Conservation (phyloP, 805 yeast genomes). For the Saccharomycopsis fodiens region DNA sequence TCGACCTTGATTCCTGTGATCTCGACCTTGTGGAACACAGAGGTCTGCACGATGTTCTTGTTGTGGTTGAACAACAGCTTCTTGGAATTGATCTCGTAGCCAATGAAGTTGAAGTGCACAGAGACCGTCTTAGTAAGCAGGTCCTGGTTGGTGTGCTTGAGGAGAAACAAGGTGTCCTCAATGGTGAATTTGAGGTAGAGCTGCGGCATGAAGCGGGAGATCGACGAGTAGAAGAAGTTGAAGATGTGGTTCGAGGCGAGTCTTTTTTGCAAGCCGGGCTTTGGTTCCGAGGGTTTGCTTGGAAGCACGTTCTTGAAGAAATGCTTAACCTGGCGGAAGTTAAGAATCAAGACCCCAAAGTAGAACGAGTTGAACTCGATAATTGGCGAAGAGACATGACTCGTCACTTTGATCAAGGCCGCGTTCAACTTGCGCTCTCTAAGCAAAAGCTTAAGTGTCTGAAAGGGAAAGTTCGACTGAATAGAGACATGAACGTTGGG, state of each 20-base stretch:
- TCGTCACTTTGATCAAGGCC: slow-evolving; percentile 31
- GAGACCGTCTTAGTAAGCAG: slow-evolving; percentile 28
- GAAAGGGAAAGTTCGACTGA: slow-evolving; percentile 33
- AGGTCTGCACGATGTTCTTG: slow-evolving; percentile 13
- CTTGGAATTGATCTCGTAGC: slow-evolving; percentile 11
- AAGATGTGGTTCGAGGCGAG: slow-evolving; percentile 14
- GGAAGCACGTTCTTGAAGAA: slow-evolving; percentile 25
- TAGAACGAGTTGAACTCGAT: slow-evolving; percentile 37
- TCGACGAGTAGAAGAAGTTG: slow-evolving; percentile 20
- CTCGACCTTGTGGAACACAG: slow-evolving; percentile 22
- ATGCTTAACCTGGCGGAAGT: slow-evolving; percentile 16
- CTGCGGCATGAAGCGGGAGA: slow-evolving; percentile 28
- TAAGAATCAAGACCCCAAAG: slow-evolving; percentile 28
- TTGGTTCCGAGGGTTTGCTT: slow-evolving; percentile 17
- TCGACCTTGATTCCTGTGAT: slow-evolving; percentile 19
- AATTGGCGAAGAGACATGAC: slow-evolving; percentile 36
- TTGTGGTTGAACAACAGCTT: slow-evolving; percentile 22
- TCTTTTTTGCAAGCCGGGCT: slow-evolving; percentile 16
- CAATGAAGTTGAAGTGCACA: slow-evolving; percentile 12
- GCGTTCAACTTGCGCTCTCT: slow-evolving; percentile 3
- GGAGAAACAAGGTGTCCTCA: slow-evolving; percentile 33
- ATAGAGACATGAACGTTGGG: slow-evolving; percentile 34
- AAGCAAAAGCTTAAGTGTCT: slow-evolving; percentile 24
- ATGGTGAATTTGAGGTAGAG: slow-evolving; percentile 30
- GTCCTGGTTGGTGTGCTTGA: slow-evolving; percentile 26